Evolutionary conservation across 176 grass and related monocot species (phyloP).

Genomic region (Oryza officinalis): DNA sequence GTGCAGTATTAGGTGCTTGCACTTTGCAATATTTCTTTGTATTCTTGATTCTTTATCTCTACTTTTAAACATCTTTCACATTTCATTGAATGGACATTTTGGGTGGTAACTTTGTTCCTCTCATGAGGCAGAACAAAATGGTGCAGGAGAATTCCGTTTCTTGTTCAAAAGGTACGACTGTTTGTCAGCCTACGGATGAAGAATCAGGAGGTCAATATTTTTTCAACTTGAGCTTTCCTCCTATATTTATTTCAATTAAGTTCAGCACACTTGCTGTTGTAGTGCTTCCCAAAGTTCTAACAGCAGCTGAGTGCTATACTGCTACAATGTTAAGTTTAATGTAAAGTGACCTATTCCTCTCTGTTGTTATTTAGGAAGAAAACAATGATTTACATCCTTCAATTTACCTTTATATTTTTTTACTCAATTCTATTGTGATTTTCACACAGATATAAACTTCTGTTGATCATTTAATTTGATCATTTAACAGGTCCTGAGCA

Average conservation of each 20-base stretch:
- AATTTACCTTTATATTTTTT: neutral
- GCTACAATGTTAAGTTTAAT: neutral
- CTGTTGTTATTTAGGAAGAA: constrained; percentile 10
- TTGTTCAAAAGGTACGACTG: constrained; percentile 16
- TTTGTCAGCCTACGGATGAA: constrained; percentile 44
- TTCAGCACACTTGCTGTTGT: neutral
- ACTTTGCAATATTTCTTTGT: neutral
- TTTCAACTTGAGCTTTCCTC: constrained; percentile 15
- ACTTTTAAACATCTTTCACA: neutral
- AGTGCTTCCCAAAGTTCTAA: neutral
- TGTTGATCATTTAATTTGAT: constrained; percentile 43
- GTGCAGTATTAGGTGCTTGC: neutral
- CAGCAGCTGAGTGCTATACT: neutral
- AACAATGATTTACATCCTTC: neutral
- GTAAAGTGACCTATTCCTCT: neutral
- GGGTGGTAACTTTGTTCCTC: constrained; percentile 29
- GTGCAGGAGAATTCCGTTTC: constrained; percentile 28
- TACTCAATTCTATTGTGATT: constrained; percentile 19
- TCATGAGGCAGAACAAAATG: constrained; percentile 68
- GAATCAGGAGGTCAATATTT: constrained; percentile 47
- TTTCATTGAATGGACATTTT: constrained; percentile 1
- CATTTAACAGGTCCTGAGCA: constrained; percentile 53
- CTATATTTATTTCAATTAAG: constrained; percentile 6
- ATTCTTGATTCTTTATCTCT: constrained; percentile 6
- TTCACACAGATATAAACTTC: neutral